Percentiles rank a stretch among this genome's conserved stretches.
These are phyloP conservation scores for Nicotiana tabacum DNA, from an alignment of 257 asterid species.

Conservation along the genomic window DNA sequence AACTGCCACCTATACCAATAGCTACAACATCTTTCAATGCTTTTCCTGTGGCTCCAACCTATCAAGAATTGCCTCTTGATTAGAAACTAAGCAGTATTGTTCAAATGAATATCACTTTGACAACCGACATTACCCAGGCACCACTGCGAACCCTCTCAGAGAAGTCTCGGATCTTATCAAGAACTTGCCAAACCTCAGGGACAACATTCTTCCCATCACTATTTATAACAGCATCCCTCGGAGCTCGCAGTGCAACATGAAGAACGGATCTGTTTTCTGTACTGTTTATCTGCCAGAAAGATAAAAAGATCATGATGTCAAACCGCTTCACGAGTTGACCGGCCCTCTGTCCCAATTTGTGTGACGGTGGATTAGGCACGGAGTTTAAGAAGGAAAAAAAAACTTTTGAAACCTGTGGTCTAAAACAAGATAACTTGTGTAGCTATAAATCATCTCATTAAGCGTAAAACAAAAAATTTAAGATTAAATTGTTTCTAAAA, in stretches of 20 bases:
- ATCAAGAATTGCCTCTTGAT: slow-evolving; percentile 13
- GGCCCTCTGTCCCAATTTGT: not conserved
- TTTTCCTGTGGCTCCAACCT: slow-evolving; percentile 99
- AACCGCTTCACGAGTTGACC: not conserved
- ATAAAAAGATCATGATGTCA: slow-evolving; percentile 11
- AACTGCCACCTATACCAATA: slow-evolving; percentile 98
- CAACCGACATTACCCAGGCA: slow-evolving; percentile 68
- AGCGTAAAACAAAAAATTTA: no score
- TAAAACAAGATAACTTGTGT: no score
- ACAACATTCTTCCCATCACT: slow-evolving; percentile 97
- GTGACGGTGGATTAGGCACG: no score
- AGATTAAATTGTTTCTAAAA: no score
- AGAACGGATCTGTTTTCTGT: slow-evolving; percentile 96
- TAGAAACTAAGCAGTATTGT: slow-evolving; percentile 13
- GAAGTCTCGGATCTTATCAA: slow-evolving; percentile 86
- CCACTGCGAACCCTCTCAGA: slow-evolving; percentile 93
- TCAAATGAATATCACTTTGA: slow-evolving; percentile 7
- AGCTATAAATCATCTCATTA: no score
- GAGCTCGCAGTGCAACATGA: slow-evolving; percentile 94
- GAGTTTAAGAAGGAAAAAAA: no score
- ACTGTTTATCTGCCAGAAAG: slow-evolving; percentile 67
- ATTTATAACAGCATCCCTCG: slow-evolving; percentile 70
- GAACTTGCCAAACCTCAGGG: slow-evolving; percentile 96
- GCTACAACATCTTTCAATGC: slow-evolving; percentile 82
- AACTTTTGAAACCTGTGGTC: no score